Evolutionary conservation across 31 red algal species (phyloP), one percentile per base, ranked within the genome.

Genomic region (Odonthalia washingtoniensis): DNA sequence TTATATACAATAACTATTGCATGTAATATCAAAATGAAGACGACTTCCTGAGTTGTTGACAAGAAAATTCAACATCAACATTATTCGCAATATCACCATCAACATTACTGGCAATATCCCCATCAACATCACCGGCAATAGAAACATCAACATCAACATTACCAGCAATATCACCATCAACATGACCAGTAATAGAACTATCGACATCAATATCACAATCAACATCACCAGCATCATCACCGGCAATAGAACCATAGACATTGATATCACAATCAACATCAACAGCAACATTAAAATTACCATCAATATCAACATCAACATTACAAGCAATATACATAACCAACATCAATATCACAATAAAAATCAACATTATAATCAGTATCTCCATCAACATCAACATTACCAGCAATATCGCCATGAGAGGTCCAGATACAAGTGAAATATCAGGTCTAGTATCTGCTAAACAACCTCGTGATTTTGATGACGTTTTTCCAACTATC

Each of bases 41-140:
- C 97, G 46, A 46, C 87, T 33, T 70, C 72, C n/a, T 99, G 97
- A 72, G 82, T 66, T 95, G 89, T 64, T 75, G 88, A 33, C 92
- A 94, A 67, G 97, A n/a, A n/a, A n/a, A n/a, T n/a, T n/a, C n/a
- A n/a, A n/a, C n/a, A n/a, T n/a, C n/a, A n/a, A n/a, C n/a, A n/a
- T n/a, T n/a, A n/a, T 96, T 63, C 75, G 46, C 72, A 94, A 4
- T 89, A n/a, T n/a, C n/a, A n/a, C n/a, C n/a, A n/a, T n/a, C n/a
- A n/a, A n/a, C n/a, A n/a, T n/a, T n/a, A n/a, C n/a, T n/a, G n/a
- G n/a, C n/a, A n/a, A n/a, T n/a, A n/a, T n/a, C n/a, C n/a, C n/a
- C n/a, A n/a, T n/a, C n/a, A n/a, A n/a, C n/a, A n/a, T n/a, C n/a
- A n/a, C n/a, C n/a, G n/a, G n/a, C n/a, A n/a, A n/a, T n/a, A n/a